Conservation (phyloP, 306 rosid species). For the Ammopiptanthus mongolicus region DNA sequence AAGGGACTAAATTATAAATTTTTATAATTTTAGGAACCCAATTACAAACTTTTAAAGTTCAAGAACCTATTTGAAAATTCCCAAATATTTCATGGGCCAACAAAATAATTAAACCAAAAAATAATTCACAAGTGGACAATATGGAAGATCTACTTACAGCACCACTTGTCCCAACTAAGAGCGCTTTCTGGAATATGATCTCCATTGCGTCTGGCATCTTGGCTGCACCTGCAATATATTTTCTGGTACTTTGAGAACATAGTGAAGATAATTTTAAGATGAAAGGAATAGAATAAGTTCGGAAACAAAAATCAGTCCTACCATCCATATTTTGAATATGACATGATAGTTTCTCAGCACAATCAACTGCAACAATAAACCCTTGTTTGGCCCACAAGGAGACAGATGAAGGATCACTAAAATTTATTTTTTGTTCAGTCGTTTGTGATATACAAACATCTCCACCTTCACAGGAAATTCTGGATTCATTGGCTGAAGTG, state of each 20-base stretch:
- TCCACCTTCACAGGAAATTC: constrained; percentile 18
- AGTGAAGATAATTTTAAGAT: neutral
- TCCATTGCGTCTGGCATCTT: constrained; percentile 95
- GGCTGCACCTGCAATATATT: constrained; percentile 5
- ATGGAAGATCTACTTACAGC: constrained; percentile 58
- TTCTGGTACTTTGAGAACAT: neutral
- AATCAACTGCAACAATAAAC: constrained; percentile 60
- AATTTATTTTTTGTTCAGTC: constrained; percentile 44
- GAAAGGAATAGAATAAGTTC: constrained; percentile 1
- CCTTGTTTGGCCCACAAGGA: constrained; percentile 66
- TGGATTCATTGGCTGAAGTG: constrained; percentile 37
- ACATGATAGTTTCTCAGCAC: constrained; percentile 61
- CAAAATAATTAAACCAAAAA: no score
- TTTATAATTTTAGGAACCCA: no score
- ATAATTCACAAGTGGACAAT: neutral
- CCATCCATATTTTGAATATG: constrained; percentile 65
- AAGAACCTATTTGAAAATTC: no score
- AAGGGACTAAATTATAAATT: no score
- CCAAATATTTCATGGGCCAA: no score
- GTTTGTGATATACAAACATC: constrained; percentile 26
- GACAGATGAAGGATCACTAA: constrained; percentile 47
- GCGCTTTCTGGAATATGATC: constrained; percentile 21
- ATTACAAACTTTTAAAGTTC: no score
- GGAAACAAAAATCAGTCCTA: constrained; percentile 29
- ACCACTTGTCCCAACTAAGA: constrained; percentile 47